Evolutionary conservation across 2,329 filamentous ascomycete species (phyloP), one percentile per base, ranked within the genome.

Genomic region (Chrysosphaeria jannelii): DNA sequence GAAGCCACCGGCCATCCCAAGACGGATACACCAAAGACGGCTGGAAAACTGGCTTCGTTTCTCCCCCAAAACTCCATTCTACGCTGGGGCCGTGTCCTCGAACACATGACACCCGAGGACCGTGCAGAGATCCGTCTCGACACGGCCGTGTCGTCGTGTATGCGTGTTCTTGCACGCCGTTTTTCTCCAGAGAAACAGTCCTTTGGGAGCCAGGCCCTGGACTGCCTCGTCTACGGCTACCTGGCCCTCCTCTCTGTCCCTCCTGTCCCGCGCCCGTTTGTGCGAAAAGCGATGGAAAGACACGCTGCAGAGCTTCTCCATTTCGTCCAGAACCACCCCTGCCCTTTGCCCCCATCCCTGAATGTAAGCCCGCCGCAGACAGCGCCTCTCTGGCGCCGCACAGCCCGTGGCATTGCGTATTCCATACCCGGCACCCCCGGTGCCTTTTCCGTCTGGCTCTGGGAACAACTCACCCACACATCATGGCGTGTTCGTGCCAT

Each of bases 201-300:
- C n/a, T n/a, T n/a, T n/a, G n/a, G n/a, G n/a, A n/a, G n/a, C n/a
- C 16, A 18, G 16, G 16, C 16, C 27, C 2, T 29, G 33, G 79
- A 91, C 41, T 90, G 74, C 38, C 41, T 91, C 22, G 66, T 63
- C 0, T 60, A 75, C 35, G 85, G 67, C 8, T 89, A 88, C 39
- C 47, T 93, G 17, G 55, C 62, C 2, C 45, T 91, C 23, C 70
- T 85, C 48, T 48, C 69, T 11, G 28, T 38, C 22, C 40, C 41
- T 6, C 36, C 39, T 10, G 34, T 44, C 25, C 42, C 42, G 20
- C 32, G 41, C 19, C 36, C 36, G 20, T 45, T 41, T 35, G 27
- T 45, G 31, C 26, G 33, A 18, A 37, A 42, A 22, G 20, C 35
- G 4, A 21, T 34, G 9, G 23, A 8, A 6, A 19, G 25, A 9